Percentiles rank a stretch among this genome's conserved stretches.
These are phyloP conservation scores for Lichina pygmaea DNA, from an alignment of 495 filamentous ascomycete species.

Conservation along the genomic window DNA sequence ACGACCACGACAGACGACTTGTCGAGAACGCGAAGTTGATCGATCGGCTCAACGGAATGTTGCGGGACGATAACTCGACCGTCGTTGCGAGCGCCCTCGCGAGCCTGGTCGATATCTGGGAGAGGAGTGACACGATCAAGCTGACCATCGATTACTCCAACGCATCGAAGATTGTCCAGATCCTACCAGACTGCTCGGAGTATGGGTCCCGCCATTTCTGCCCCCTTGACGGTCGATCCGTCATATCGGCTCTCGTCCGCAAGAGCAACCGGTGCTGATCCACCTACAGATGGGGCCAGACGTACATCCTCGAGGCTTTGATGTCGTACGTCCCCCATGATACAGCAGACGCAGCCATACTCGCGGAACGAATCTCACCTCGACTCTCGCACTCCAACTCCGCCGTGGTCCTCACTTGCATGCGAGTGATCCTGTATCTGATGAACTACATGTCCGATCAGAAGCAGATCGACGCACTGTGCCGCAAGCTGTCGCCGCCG, in stretches of 20 bases:
- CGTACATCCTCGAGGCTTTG: conserved; percentile 90
- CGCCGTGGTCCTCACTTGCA: conserved; percentile 83
- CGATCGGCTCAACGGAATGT: conserved; percentile 66
- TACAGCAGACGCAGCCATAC: conserved; percentile 53
- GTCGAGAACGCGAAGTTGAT: conserved; percentile 83
- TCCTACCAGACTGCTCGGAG: conserved; percentile 92
- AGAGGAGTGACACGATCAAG: conserved; percentile 87
- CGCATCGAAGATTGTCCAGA: conserved; percentile 92
- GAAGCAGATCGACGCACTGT: conserved; percentile 69
- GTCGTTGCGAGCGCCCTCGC: conserved; percentile 89
- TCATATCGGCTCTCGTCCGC: not conserved
- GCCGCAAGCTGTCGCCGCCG: conserved; percentile 81
- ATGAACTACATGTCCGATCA: conserved; percentile 97
- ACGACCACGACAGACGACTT: conserved; percentile 79
- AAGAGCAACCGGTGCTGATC: conserved; percentile 9
- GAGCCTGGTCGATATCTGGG: conserved; percentile 92
- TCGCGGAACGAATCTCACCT: conserved; percentile 82
- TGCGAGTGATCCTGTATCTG: conserved; percentile 84
- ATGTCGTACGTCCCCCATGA: conserved; percentile 98
- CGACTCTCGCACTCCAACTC: conserved; percentile 91
- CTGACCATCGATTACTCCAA: conserved; percentile 93
- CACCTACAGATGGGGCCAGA: conserved; percentile 74
- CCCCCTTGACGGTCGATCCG: not conserved
- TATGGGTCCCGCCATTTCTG: conserved; percentile 17
- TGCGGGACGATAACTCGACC: conserved; percentile 89